These are phyloP conservation scores for Tolypocladium cylindrosporum DNA, from an alignment of 2,329 filamentous ascomycete species.

Conservation along the genomic window DNA sequence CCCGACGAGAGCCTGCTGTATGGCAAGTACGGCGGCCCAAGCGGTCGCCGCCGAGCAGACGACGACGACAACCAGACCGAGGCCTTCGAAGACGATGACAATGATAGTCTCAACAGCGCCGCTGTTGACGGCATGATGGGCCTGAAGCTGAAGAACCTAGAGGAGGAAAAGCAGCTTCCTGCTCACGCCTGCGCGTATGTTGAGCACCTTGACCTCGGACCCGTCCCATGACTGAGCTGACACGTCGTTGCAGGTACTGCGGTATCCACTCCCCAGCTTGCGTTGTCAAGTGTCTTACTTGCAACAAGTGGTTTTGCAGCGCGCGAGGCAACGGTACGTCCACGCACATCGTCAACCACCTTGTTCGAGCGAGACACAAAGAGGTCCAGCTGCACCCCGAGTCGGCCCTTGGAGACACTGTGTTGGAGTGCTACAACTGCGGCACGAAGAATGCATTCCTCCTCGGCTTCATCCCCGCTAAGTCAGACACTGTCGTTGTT, in stretches of 20 bases:
- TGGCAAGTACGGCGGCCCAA: constrained; percentile 52
- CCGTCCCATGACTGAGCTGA: constrained; percentile 9
- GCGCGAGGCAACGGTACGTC: constrained; percentile 93
- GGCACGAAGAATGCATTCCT: constrained; percentile 99
- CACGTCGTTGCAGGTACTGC: constrained; percentile 58
- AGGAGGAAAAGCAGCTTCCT: constrained; percentile 86
- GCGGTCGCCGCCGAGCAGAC: constrained; percentile 61
- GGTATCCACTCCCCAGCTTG: constrained; percentile 93
- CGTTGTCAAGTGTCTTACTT: constrained; percentile 91
- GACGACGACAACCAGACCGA: constrained; percentile 88
- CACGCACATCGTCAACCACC: constrained; percentile 95
- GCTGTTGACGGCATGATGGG: constrained; percentile 67
- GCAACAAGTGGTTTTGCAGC: constrained; percentile 99
- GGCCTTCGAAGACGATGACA: constrained; percentile 72
- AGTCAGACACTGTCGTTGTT: constrained; percentile 96
- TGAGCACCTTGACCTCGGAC: neutral
- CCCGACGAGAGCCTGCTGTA: constrained; percentile 75
- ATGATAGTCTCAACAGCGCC: constrained; percentile 66
- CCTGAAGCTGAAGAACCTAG: constrained; percentile 42
- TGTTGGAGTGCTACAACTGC: constrained; percentile 97
- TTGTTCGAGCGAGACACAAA: constrained; percentile 94
- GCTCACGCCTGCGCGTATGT: constrained; percentile 92
- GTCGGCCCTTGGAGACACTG: constrained; percentile 88
- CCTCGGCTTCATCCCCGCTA: constrained; percentile 94
- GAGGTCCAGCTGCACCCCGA: constrained; percentile 94